Percentiles rank a stretch among this genome's conserved stretches.
These are phyloP conservation scores for Deinandra increscens DNA, from an alignment of 129 eudicot genomes.

Conservation along the genomic window DNA sequence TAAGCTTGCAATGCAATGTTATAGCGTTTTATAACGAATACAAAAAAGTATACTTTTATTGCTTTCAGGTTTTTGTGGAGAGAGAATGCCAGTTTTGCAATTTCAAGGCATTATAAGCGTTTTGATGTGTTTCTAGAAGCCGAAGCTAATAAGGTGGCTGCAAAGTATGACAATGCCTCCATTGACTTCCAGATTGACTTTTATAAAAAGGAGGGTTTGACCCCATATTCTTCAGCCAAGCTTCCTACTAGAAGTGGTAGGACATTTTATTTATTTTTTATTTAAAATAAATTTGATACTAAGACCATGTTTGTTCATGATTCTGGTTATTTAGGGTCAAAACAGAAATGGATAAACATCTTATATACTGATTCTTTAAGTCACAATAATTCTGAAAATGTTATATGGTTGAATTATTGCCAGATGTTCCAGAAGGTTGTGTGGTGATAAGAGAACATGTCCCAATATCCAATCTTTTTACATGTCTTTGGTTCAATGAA, in stretches of 20 bases:
- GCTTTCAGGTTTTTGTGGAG: constrained; percentile 84
- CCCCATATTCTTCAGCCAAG: constrained; percentile 73
- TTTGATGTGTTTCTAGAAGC: constrained; percentile 89
- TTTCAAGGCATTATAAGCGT: constrained; percentile 85
- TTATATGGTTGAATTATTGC: constrained; percentile 14
- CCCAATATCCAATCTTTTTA: constrained; percentile 73
- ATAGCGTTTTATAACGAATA: background rate
- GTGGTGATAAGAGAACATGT: constrained; percentile 79
- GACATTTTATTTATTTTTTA: constrained; percentile 3
- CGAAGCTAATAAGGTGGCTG: constrained; percentile 86
- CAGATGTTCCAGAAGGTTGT: constrained; percentile 98
- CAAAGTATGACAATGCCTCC: constrained; percentile 72
- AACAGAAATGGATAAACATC: background rate
- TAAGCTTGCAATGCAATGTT: constrained; percentile 3
- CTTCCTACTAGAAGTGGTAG: constrained; percentile 90
- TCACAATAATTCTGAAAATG: background rate
- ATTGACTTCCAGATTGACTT: constrained; percentile 85
- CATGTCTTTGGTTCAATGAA: constrained; percentile 94
- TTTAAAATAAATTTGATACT: background rate
- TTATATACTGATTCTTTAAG: background rate
- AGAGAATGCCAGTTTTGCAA: constrained; percentile 85
- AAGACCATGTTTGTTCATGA: constrained; percentile 7
- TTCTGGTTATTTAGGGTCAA: background rate
- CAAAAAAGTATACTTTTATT: background rate
- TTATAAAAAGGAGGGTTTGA: constrained; percentile 78